These are phyloP conservation scores for Trichosporon sp. DNA, from an alignment of 1,284 basidiomycete genomes.

Conservation along the genomic window DNA sequence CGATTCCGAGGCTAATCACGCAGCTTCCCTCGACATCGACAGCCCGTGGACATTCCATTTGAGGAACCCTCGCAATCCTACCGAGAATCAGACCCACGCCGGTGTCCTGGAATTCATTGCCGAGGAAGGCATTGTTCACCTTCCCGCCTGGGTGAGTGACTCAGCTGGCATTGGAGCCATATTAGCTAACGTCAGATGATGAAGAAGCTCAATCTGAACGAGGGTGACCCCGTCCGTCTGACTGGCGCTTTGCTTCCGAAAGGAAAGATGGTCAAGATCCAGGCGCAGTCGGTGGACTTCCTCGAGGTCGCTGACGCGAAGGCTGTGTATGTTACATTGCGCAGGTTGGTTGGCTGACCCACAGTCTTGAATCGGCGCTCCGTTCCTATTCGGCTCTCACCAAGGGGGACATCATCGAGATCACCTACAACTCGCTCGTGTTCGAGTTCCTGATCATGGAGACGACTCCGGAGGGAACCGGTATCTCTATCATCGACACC, in stretches of 20 bases:
- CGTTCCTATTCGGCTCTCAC: conserved; percentile 89
- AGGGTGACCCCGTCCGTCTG: conserved; percentile 92
- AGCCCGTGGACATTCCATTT: conserved; percentile 95
- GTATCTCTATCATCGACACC: conserved; percentile 88
- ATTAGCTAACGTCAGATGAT: conserved; percentile 65
- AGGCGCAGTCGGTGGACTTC: conserved; percentile 93
- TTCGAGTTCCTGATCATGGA: conserved; percentile 98
- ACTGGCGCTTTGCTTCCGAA: conserved; percentile 83
- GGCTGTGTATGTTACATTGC: conserved; percentile 70
- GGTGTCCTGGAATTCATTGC: conserved; percentile 99
- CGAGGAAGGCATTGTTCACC: conserved; percentile 88
- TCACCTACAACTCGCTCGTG: conserved; percentile 83
- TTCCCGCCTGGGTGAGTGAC: conserved; percentile 76
- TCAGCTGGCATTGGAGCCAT: not conserved
- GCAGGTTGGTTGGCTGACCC: conserved; percentile 1
- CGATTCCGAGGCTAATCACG: not conserved
- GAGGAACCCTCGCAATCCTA: conserved; percentile 79
- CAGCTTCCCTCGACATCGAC: conserved; percentile 78
- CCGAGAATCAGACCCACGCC: conserved; percentile 78
- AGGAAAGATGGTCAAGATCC: conserved; percentile 93
- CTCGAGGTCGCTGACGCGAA: conserved; percentile 85
- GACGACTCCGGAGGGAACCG: conserved; percentile 75
- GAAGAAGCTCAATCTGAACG: conserved; percentile 79
- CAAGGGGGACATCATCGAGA: conserved; percentile 87
- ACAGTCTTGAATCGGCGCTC: conserved; percentile 86